Conservation (phyloP, 2,329 filamentous ascomycete genomes). For the Alternaria gansuensis region DNA sequence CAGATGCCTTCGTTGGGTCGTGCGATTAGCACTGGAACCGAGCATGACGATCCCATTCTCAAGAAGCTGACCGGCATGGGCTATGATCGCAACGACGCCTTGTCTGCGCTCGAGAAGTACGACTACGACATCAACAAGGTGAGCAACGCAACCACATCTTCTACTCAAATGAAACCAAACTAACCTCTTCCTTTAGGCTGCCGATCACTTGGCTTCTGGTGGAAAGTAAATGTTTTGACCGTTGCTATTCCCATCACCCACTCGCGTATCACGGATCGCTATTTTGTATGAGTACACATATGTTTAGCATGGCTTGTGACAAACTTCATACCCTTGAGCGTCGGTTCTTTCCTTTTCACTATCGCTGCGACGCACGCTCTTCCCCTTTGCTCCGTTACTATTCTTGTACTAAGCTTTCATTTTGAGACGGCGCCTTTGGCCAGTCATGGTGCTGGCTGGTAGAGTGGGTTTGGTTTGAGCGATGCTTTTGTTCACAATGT, state of each 20-base stretch:
- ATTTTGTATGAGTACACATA: conserved; percentile 48
- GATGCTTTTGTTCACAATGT: conserved; percentile 10
- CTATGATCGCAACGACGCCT: conserved; percentile 75
- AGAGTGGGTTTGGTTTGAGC: conserved; percentile 24
- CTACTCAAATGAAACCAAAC: conserved; percentile 4
- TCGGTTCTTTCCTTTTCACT: conserved; percentile 23
- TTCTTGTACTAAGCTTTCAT: conserved; percentile 19
- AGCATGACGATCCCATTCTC: conserved; percentile 89
- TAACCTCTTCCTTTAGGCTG: conserved; percentile 43
- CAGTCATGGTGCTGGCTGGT: conserved; percentile 12
- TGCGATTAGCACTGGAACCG: conserved; percentile 75
- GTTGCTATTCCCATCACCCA: neutral
- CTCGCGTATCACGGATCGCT: conserved; percentile 11
- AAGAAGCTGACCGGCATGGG: conserved; percentile 92
- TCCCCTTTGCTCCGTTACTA: conserved; percentile 7
- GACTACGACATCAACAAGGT: conserved; percentile 97
- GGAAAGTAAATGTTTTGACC: conserved; percentile 12
- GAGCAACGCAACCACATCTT: conserved; percentile 28
- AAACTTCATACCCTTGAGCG: conserved; percentile 34
- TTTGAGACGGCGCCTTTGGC: conserved; percentile 7
- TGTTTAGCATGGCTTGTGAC: conserved; percentile 39
- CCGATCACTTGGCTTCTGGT: conserved; percentile 47
- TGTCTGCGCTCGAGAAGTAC: conserved; percentile 87
- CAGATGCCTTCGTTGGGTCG: conserved; percentile 65
- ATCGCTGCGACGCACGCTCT: conserved; percentile 14